These are phyloP conservation scores for Ceratobasidium sp. DNA, from an alignment of 1,284 basidiomycete genomes.

Conservation along the genomic window DNA sequence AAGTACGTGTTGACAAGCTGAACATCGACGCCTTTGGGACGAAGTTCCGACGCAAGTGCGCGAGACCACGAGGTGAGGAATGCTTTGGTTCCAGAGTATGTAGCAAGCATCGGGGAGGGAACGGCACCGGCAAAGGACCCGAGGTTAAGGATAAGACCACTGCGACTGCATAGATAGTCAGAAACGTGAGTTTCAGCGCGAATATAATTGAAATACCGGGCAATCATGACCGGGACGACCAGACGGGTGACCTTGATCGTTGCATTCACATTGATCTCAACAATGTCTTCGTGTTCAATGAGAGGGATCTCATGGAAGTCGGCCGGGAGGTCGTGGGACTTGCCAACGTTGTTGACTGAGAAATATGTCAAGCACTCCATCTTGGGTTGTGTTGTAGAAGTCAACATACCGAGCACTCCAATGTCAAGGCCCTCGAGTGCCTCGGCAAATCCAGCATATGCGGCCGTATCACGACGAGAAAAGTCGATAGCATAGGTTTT, in stretches of 20 bases:
- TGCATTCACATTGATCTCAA: conserved; percentile 72
- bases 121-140: conserved; percentile 92
- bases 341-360: conserved; percentile 95
- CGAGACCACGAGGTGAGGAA: conserved; percentile 89
- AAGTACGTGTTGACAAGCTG: conserved; percentile 94
- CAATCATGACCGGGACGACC: conserved; percentile 83
- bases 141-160: conserved; percentile 88
- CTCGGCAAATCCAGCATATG: conserved; percentile 62
- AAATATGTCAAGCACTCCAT: not conserved
- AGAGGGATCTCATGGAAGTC: conserved; percentile 70
- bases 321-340: conserved; percentile 78
- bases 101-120: conserved; percentile 91
- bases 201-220: conserved; percentile 57
- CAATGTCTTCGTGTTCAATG: conserved; percentile 71
- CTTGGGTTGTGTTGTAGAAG: not conserved
- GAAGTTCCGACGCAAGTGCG: conserved; percentile 87
- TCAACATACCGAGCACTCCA: conserved; percentile 75
- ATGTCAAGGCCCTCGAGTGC: conserved; percentile 69
- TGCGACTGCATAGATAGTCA: conserved; percentile 59
- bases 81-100: conserved; percentile 92
- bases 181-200: not conserved
- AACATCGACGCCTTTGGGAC: conserved; percentile 75
- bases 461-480: conserved; percentile 61
- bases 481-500: conserved; percentile 85
- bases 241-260: conserved; percentile 71